These are phyloP conservation scores for Neonectria neomacrospora DNA, from an alignment of 2,329 filamentous ascomycete species.

Conservation along the genomic window DNA sequence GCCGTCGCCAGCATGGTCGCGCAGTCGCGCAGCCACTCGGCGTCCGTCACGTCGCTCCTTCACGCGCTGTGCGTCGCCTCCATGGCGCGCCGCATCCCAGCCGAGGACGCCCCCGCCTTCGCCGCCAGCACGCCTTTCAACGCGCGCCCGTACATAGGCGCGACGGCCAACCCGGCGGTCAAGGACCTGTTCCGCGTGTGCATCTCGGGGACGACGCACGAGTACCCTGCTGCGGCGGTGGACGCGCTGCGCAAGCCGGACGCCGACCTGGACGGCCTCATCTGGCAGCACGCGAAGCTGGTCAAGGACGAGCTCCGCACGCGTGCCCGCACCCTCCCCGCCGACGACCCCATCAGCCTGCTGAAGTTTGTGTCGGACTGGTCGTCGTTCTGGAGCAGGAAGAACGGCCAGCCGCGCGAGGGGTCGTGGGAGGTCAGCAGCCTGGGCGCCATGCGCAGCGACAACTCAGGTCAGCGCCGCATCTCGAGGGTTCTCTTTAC, in stretches of 20 bases:
- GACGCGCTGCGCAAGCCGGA: conserved; percentile 39
- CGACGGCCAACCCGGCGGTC: conserved; percentile 43
- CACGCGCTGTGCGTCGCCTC: conserved; percentile 58
- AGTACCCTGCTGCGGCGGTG: conserved; percentile 42
- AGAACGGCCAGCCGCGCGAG: conserved; percentile 56
- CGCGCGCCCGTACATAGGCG: conserved; percentile 53
- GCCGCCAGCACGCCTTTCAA: conserved; percentile 56
- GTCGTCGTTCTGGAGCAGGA: conserved; percentile 52
- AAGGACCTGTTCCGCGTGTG: conserved; percentile 52
- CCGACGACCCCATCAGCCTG: conserved; percentile 57
- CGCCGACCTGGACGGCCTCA: conserved; percentile 38
- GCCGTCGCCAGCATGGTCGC: conserved; percentile 49
- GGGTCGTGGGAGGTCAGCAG: conserved; percentile 65
- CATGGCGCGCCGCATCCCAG: conserved; percentile 52
- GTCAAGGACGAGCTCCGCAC: conserved; percentile 51
- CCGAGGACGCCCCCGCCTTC: conserved; percentile 49
- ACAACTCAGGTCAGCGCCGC: conserved; percentile 33
- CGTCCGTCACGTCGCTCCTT: conserved; percentile 61
- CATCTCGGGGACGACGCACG: conserved; percentile 51
- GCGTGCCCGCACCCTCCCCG: conserved; percentile 49
- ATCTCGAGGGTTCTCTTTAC: conserved; percentile 61
- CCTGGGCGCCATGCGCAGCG: conserved; percentile 56
- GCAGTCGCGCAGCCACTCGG: conserved; percentile 53
- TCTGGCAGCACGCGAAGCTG: conserved; percentile 57
- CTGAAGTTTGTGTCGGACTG: conserved; percentile 58